Conservation (phyloP, 495 filamentous ascomycete genomes). For the Aspergillus cristatus region DNA sequence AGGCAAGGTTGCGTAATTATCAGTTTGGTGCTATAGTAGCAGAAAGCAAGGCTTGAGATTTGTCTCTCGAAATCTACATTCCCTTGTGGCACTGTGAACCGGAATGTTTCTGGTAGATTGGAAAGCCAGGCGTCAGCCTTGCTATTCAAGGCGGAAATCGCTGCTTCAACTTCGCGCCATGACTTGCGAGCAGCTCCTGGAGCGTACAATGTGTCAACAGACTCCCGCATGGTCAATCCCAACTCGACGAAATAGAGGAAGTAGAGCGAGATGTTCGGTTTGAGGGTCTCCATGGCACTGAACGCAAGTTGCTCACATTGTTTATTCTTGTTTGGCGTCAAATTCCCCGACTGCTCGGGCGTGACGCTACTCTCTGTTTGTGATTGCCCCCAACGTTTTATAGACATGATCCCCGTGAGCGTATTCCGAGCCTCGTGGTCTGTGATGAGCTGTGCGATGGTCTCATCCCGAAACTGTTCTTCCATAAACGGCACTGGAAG, state of each 20-base stretch:
- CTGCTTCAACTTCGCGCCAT: conserved; percentile 43
- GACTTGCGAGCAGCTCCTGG: conserved; percentile 37
- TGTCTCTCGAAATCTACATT: conserved; percentile 13
- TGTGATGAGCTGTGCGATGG: conserved; percentile 21
- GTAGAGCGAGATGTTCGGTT: conserved; percentile 29
- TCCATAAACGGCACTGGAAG: conserved; percentile 43
- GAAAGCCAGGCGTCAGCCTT: conserved; percentile 41
- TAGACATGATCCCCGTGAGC: conserved; percentile 9
- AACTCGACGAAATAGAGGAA: conserved; percentile 36
- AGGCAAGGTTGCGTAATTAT: conserved; percentile 51
- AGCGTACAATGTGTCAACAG: conserved; percentile 43
- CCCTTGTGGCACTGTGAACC: conserved; percentile 22
- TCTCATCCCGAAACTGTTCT: conserved; percentile 29
- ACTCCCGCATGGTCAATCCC: conserved; percentile 36
- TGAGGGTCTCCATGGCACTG: conserved; percentile 12
- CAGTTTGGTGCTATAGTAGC: conserved; percentile 45
- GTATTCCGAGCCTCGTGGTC: conserved; percentile 18
- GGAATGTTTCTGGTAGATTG: conserved; percentile 35
- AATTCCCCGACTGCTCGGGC: neutral
- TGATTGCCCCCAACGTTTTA: conserved; percentile 1
- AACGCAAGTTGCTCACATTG: conserved; percentile 12
- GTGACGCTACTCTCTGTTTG: neutral
- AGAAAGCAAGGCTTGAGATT: conserved; percentile 31
- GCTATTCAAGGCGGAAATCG: conserved; percentile 35
- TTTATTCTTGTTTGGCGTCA: conserved; percentile 1